Evolutionary conservation across 2,329 filamentous ascomycete genomes (phyloP), one percentile per base, ranked within the genome.

Genomic region (Penicillium digitatum): DNA sequence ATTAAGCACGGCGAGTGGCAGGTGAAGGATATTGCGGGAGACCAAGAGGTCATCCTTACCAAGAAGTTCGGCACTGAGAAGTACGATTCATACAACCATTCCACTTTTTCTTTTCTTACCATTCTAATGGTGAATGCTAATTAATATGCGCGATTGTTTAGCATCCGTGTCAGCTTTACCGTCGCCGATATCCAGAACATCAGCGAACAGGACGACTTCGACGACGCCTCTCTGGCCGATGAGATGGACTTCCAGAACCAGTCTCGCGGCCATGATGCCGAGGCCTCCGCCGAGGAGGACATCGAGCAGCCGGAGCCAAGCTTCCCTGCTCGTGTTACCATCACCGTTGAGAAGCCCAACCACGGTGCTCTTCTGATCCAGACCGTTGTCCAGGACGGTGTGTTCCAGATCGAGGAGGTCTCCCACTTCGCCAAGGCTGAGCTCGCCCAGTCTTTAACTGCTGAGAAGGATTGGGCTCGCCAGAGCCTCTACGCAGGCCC

Each of bases 291-390:
- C 9, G 42, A 45, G 42, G 77, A 76, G 59, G 71, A 72, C 51
- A 77, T 78, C 59, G 83, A 79, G 62, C 74, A 84, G 43, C 77
- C 80, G 3, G 66, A 70, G 56, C 75, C 82, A 37, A 81, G 84
- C 56, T 90, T 93, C 72, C 90, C 92, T 54, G 89, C 88, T 66
- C 87, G 87, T 64, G 81, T 96, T 60, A 90, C 88, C 76, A 86
- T 99, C 67, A 86, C 92, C 47, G 82, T 99, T 55, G 90, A 95
- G 81, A 95, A 96, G 81, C 81, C 88, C 57, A 84, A 83, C 76
- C 88, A 89, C 70, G 92, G 93, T 57, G 90, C 90, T 27, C 82
- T 99, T 61, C 86, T 88, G 75, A 86, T 99, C 66, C 90, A 96
- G 74, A 88, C 91, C 57, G 80, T 88, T 57, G 90, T 90, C 31